These are phyloP conservation scores for Trichaptum fuscoviolaceum DNA, from an alignment of 768 basidiomycete genomes.

Conservation along the genomic window DNA sequence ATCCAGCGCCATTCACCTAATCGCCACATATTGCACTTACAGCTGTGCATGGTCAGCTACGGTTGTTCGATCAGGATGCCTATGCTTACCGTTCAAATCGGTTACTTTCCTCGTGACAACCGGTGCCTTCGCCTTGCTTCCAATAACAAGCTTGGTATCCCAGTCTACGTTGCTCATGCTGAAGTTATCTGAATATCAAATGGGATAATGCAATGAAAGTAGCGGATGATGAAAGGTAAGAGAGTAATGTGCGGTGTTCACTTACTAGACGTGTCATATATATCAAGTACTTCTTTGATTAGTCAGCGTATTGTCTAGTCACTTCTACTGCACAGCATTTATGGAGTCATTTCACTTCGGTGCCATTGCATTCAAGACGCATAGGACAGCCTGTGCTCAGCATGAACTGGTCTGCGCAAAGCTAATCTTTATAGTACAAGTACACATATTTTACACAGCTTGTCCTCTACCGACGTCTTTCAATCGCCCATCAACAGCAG, in stretches of 20 bases:
- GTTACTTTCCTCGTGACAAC: slow-evolving; percentile 58
- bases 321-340: slow-evolving; percentile 3
- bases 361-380: no score
- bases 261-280: background rate
- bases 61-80: slow-evolving; percentile 5
- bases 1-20: slow-evolving; percentile 8
- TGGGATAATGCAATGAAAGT: background rate
- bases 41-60: slow-evolving; percentile 46
- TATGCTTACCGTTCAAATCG: slow-evolving; percentile 48
- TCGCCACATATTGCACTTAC: slow-evolving; percentile 4
- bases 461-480: slow-evolving; percentile 41
- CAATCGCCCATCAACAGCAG: slow-evolving; percentile 62
- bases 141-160: slow-evolving; percentile 72
- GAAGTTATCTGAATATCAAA: slow-evolving; percentile 13
- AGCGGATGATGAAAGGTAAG: background rate
- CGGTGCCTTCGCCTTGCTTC: slow-evolving; percentile 54
- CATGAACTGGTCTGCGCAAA: background rate
- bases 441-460: background rate
- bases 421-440: background rate
- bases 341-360: background rate
- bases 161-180: slow-evolving; percentile 54
- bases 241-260: background rate
- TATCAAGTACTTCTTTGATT: background rate
- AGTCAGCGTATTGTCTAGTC: slow-evolving; percentile 2
- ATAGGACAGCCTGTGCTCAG: background rate